Percentiles rank a stretch among this genome's conserved stretches.
Conservation (phyloP, 768 basidiomycete genomes). For the Phylloporus scabripes region DNA sequence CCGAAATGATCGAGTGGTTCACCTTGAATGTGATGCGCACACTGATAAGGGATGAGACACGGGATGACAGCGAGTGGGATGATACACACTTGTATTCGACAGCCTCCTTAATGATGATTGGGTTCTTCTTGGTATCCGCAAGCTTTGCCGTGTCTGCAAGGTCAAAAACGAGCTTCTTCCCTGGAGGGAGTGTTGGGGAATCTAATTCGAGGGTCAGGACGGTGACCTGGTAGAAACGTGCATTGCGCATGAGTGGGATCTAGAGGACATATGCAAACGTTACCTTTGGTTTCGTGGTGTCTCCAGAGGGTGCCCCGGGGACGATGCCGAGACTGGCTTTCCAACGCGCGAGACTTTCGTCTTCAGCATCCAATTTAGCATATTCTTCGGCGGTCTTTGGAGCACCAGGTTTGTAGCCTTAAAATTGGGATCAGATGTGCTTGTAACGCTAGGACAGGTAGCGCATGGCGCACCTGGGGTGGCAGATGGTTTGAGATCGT, state of each 20-base stretch:
- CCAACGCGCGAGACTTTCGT: slow-evolving; percentile 93
- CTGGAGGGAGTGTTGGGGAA: slow-evolving; percentile 62
- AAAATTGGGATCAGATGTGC: slow-evolving; percentile 18
- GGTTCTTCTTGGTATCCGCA: slow-evolving; percentile 67
- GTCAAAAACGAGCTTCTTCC: slow-evolving; percentile 63
- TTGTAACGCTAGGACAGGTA: neutral
- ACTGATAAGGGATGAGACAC: slow-evolving; percentile 33
- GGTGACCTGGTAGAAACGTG: slow-evolving; percentile 46
- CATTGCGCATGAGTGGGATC: slow-evolving; percentile 20
- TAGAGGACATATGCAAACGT: slow-evolving; percentile 2
- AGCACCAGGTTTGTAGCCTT: slow-evolving; percentile 71
- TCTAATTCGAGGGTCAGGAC: slow-evolving; percentile 72
- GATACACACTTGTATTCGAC: slow-evolving; percentile 75
- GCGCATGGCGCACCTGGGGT: slow-evolving; percentile 54
- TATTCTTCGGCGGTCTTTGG: slow-evolving; percentile 78
- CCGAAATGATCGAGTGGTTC: slow-evolving; percentile 85
- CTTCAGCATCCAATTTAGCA: slow-evolving; percentile 78
- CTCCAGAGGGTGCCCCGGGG: slow-evolving; percentile 38
- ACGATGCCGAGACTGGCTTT: slow-evolving; percentile 89
- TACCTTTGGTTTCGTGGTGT: slow-evolving; percentile 63
- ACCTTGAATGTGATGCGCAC: slow-evolving; percentile 82
- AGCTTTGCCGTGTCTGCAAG: slow-evolving; percentile 43
- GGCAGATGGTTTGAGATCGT: slow-evolving; percentile 59
- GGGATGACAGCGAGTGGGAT: neutral
- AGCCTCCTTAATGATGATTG: slow-evolving; percentile 75